These are phyloP conservation scores for Arachis monticola DNA, from an alignment of 331 rosid genomes.

Conservation along the genomic window DNA sequence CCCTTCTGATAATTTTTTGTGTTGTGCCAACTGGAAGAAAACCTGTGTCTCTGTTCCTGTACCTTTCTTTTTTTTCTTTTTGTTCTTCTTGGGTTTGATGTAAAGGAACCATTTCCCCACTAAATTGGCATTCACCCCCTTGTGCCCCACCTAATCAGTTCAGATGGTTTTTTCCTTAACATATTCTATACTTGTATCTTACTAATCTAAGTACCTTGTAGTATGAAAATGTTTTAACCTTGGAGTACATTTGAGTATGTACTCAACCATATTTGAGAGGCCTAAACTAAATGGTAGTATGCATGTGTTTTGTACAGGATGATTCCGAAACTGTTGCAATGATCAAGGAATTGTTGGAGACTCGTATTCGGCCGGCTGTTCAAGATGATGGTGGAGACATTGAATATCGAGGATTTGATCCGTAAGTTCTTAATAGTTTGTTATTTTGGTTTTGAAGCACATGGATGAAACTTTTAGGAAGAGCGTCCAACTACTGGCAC, in stretches of 20 bases:
- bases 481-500: neutral
- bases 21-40: neutral
- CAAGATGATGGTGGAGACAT: conserved; percentile 98
- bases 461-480: neutral
- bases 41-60: neutral
- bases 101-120: neutral
- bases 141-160: neutral
- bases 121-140: conserved; percentile 1
- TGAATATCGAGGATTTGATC: conserved; percentile 72
- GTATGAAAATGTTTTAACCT: neutral
- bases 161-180: neutral
- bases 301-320: conserved; percentile 54
- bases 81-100: too few relatives aligned
- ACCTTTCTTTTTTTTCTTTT: neutral
- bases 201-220: conserved; percentile 4
- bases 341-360: conserved; percentile 92
- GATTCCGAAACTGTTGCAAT: conserved; percentile 92
- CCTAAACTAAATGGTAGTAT: neutral
- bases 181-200: neutral
- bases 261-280: neutral
- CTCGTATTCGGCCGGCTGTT: conserved; percentile 90
- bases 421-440: conserved; percentile 51
- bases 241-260: neutral
- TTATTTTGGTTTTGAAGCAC: conserved; percentile 23
- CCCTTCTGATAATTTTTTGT: neutral